Evolutionary conservation across 106 monocot species (phyloP).

Genomic region (Allium cepa): DNA sequence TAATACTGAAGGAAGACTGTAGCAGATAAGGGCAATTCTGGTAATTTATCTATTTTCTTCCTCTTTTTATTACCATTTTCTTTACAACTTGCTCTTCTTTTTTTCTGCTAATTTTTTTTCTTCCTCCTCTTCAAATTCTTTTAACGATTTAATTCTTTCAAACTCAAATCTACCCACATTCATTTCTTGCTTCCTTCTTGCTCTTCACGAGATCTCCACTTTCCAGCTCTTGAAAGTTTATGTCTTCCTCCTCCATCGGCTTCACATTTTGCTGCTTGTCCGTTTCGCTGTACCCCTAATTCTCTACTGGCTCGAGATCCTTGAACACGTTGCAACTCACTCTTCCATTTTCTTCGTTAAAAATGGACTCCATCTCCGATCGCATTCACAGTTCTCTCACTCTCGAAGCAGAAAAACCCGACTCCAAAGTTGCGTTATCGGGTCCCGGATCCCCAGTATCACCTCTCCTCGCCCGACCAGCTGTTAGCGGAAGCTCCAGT

Average conservation of each 20-base stretch:
- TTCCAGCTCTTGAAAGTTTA: not conserved
- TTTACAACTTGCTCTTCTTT: not conserved
- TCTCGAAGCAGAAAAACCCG: constrained; percentile 52
- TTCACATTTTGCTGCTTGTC: not conserved
- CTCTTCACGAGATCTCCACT: constrained; percentile 2
- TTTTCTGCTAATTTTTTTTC: not conserved
- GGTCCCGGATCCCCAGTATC: constrained; percentile 56
- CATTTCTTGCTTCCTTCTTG: not conserved
- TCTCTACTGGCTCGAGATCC: constrained; percentile 1
- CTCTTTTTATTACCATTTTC: not conserved
- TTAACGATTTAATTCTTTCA: not conserved
- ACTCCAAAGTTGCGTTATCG: constrained; percentile 29
- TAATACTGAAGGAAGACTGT: not conserved
- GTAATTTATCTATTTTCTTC: not conserved
- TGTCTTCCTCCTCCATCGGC: not conserved
- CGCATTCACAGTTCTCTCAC: constrained; percentile 20
- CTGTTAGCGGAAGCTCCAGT: constrained; percentile 13
- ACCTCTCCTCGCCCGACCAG: constrained; percentile 19
- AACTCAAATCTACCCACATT: constrained; percentile 12
- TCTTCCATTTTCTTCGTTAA: not conserved
- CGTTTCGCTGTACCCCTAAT: not conserved
- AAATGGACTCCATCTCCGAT: constrained; percentile 26
- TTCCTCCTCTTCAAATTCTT: not conserved
- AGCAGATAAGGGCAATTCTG: not conserved
- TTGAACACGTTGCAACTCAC: not conserved